These are phyloP conservation scores for Antitrichia curtipendula DNA, from an alignment of 225 moss, liverwort and hornwort genomes.

Conservation along the genomic window DNA sequence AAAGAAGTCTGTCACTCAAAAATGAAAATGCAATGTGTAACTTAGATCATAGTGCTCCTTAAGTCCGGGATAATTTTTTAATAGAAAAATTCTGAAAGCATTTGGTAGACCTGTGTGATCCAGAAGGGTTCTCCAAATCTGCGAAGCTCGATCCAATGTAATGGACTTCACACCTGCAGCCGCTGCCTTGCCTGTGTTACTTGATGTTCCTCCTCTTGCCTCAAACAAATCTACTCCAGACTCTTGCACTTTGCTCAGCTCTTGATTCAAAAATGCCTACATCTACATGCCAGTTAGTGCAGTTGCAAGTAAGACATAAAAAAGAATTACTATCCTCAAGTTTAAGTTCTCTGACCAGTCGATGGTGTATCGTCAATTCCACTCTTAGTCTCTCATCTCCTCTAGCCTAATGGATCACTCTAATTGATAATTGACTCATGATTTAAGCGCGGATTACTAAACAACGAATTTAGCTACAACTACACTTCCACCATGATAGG, in stretches of 20 bases:
- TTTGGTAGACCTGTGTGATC: constrained; percentile 64
- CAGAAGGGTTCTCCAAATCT: constrained; percentile 78
- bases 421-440: background rate
- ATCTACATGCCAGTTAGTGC: constrained; percentile 52
- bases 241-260: constrained; percentile 77
- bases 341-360: background rate
- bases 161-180: constrained; percentile 41
- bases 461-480: background rate
- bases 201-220: constrained; percentile 35
- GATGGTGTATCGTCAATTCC: background rate
- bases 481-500: background rate
- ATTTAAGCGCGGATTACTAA: background rate
- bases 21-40: background rate
- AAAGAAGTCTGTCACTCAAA: background rate
- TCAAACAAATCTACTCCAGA: constrained; percentile 51
- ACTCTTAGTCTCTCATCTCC: background rate
- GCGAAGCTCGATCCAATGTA: constrained; percentile 65
- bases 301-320: constrained; percentile 15
- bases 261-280: constrained; percentile 91
- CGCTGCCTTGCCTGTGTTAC: constrained; percentile 23
- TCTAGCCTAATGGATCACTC: background rate
- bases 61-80: background rate
- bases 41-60: background rate
- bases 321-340: background rate
- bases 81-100: background rate